Evolutionary conservation across 1,139 yeast genomes (phyloP), one percentile per base, ranked within the genome.

Genomic region (Yamadazyma jaroonii): DNA sequence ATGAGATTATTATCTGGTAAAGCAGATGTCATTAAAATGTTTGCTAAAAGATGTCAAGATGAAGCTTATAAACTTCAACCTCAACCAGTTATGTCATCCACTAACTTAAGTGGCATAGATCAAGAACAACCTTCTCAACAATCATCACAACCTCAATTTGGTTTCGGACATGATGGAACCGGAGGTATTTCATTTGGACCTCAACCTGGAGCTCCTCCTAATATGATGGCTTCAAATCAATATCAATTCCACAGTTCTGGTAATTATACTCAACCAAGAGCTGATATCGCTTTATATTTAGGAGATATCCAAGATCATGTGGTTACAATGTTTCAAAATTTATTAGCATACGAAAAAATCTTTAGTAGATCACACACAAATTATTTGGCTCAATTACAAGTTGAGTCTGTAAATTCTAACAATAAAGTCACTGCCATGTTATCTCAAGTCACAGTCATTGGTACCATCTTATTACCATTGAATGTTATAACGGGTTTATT

Each of bases 231-330:
- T n/a, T 35, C 48, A 5, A 44, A 47, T 21, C 55, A 50, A 33
- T 43, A 47, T 27, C 56, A 47, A 37, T 42, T 43, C 34, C 51
- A 49, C 29, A 41, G 40, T 21, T 36, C 37, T 9, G 48, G 48
- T 7, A 46, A 48, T 29, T 52, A 51, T 22, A 79, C 83, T 0
- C 86, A 81, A 54, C 92, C 92, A 41, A 72, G 94, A 53, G 89
- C 84, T 12, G 92, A 84, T 53, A 84, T 84, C 55, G 92, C 92
- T 0, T 71, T 92, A 46, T 92, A 90, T 59, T 65, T 92, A 45
- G 97, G 97, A 42, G 98, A 92, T 79, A 90, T 90, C 54, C 97
- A 90, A 65, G 97, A 90, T 73, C 98, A 90, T 74, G 86, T 90
- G 52, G 81, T 90, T 44, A 90, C 97, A 12, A 90, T 90, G 97